Evolutionary conservation across 148 eudicot genomes (phyloP).

Genomic region (Fagopyrum homotropicum): DNA sequence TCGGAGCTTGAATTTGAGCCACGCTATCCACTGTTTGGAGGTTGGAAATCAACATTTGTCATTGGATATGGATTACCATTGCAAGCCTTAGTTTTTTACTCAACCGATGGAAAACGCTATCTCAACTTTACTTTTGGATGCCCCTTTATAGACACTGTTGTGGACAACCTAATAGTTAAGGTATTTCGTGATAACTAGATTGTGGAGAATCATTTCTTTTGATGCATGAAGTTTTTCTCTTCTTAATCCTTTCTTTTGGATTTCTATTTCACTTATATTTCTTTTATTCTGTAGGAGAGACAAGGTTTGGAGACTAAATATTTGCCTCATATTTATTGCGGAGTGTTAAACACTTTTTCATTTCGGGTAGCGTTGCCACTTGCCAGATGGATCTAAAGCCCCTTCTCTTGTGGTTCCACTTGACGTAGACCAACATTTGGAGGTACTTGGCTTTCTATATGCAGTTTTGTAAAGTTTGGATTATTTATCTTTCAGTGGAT

Average conservation of each 20-base stretch:
- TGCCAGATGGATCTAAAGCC: slow-evolving; percentile 89
- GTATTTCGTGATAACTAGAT: slow-evolving; percentile 22
- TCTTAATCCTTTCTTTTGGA: neutral
- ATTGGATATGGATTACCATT: slow-evolving; percentile 87
- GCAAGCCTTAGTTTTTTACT: slow-evolving; percentile 82
- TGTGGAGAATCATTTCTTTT: neutral
- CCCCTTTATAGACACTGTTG: slow-evolving; percentile 68
- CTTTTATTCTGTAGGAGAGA: neutral
- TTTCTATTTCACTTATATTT: neutral
- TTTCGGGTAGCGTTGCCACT: slow-evolving; percentile 59
- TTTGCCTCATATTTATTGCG: neutral
- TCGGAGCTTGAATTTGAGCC: slow-evolving; percentile 92
- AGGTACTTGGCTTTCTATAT: slow-evolving; percentile 36
- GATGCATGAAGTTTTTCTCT: neutral
- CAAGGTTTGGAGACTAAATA: neutral
- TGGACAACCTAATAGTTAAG: slow-evolving; percentile 73
- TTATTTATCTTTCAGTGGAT: neutral
- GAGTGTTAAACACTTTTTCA: neutral
- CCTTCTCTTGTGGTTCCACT: slow-evolving; percentile 63
- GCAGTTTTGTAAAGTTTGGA: neutral
- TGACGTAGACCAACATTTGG: slow-evolving; percentile 59
- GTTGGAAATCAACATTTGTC: slow-evolving; percentile 87
- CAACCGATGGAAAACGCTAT: slow-evolving; percentile 70
- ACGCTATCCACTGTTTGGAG: slow-evolving; percentile 93
- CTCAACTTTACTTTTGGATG: slow-evolving; percentile 84